Evolutionary conservation across 345 rosid species (phyloP).

Genomic region (Pistacia integerrima): DNA sequence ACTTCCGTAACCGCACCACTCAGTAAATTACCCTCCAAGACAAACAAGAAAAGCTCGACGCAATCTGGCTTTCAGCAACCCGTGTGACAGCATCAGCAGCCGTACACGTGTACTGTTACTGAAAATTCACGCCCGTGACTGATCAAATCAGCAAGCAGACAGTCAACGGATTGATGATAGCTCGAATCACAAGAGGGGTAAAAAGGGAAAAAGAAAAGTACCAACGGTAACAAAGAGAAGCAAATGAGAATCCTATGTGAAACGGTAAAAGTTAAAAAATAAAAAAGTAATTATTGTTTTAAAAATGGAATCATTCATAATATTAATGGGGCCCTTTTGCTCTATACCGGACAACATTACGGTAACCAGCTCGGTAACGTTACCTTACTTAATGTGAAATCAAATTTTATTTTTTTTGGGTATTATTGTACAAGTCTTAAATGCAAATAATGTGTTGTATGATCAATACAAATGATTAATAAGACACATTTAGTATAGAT

Average conservation of each 20-base stretch:
- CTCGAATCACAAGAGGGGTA: slow-evolving; percentile 19
- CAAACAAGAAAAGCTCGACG: background rate
- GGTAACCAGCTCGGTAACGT: no score
- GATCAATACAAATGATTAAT: no score
- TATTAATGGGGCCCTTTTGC: background rate
- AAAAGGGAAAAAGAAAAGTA: background rate
- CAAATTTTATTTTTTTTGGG: no score
- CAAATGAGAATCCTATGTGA: slow-evolving; percentile 28
- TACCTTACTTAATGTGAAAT: no score
- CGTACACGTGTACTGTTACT: slow-evolving; percentile 24
- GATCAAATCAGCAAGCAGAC: background rate
- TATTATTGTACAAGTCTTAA: no score
- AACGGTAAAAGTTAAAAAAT: background rate
- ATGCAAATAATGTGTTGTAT: no score
- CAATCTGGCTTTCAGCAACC: background rate
- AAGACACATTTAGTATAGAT: no score
- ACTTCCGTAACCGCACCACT: background rate
- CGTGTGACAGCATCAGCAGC: slow-evolving; percentile 26
- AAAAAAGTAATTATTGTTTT: background rate
- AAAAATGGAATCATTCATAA: background rate
- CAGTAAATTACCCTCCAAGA: background rate
- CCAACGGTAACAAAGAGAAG: slow-evolving; percentile 14
- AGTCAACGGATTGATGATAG: background rate
- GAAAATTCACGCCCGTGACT: slow-evolving; percentile 7
- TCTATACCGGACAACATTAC: background rate